phyloP scores from a whole-genome alignment of 2,329 filamentous ascomycete genomes.

The Amauroascus verrucosus region DNA sequence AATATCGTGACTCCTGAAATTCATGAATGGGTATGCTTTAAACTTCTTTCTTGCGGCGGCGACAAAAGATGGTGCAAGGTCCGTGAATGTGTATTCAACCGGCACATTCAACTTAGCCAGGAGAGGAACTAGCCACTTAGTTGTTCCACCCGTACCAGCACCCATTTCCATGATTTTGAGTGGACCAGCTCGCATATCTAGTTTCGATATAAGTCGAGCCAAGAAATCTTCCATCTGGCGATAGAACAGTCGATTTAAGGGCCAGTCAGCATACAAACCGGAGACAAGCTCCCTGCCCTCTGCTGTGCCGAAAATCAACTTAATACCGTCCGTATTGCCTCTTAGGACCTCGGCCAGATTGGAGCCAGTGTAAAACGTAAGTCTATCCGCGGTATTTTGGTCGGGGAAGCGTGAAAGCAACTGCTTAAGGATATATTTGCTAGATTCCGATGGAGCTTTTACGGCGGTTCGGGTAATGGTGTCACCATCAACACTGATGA shows the following conservation, averaged over 20 bases:
- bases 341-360: constrained; percentile 7
- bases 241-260: constrained; percentile 6
- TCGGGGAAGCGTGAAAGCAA: neutral
- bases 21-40: constrained; percentile 25
- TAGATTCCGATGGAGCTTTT: neutral
- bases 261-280: constrained; percentile 5
- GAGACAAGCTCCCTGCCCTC: constrained; percentile 4
- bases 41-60: constrained; percentile 26
- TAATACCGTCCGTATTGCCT: constrained; percentile 4
- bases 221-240: constrained; percentile 9
- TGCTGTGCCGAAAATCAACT: constrained; percentile 5
- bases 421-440: neutral
- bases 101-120: constrained; percentile 22
- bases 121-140: constrained; percentile 22
- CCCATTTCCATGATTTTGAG: constrained; percentile 14
- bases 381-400: constrained; percentile 4
- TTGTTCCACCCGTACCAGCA: constrained; percentile 27
- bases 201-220: constrained; percentile 7
- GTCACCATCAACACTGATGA: constrained; percentile 3
- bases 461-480: neutral
- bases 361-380: constrained; percentile 5
- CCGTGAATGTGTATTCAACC: constrained; percentile 34
- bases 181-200: constrained; percentile 31
- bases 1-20: constrained; percentile 26
- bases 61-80: constrained; percentile 30